Percentiles rank a stretch among this genome's conserved stretches.
Evolutionary conservation across 2,329 filamentous ascomycete species (phyloP).

Genomic region (Cytospora piceae): DNA sequence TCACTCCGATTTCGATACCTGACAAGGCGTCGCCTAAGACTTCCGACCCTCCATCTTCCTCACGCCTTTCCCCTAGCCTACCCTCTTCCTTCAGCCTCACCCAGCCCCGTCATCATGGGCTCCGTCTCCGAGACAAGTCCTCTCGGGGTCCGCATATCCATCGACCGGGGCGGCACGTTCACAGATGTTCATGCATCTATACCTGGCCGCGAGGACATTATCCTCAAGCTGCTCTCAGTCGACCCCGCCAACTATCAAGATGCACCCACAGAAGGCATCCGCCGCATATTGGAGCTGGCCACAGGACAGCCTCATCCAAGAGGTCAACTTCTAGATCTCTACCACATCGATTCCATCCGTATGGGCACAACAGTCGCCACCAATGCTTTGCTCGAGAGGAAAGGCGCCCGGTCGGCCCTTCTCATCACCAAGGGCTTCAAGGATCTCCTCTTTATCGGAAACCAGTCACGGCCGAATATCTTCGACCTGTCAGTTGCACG

Average conservation of each 20-base stretch:
- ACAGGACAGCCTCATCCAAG: slow-evolving; percentile 42
- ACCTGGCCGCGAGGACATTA: slow-evolving; percentile 64
- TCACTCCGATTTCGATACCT: not conserved
- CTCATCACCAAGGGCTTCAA: slow-evolving; percentile 36
- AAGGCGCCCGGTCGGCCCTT: slow-evolving; percentile 29
- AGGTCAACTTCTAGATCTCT: slow-evolving; percentile 17
- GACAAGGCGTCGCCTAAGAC: not conserved
- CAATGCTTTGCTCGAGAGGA: slow-evolving; percentile 29
- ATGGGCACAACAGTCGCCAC: slow-evolving; percentile 30
- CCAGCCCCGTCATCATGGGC: slow-evolving; percentile 12
- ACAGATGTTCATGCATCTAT: slow-evolving; percentile 67
- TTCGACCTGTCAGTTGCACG: slow-evolving; percentile 35
- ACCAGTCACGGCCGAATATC: slow-evolving; percentile 39
- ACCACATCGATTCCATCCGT: slow-evolving; percentile 24
- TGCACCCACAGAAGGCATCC: slow-evolving; percentile 69
- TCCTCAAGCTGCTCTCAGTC: slow-evolving; percentile 71
- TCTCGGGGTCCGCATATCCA: slow-evolving; percentile 28
- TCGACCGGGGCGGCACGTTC: slow-evolving; percentile 66
- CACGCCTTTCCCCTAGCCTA: not conserved
- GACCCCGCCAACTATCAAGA: slow-evolving; percentile 70
- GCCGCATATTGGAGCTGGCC: slow-evolving; percentile 46
- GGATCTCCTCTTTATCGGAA: slow-evolving; percentile 38
- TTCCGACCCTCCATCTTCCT: not conserved
- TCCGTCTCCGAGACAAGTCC: slow-evolving; percentile 14
- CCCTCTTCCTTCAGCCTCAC: not conserved